Evolutionary conservation across 306 rosid genomes (phyloP).

Genomic region (Sphenostylis stenocarpa): DNA sequence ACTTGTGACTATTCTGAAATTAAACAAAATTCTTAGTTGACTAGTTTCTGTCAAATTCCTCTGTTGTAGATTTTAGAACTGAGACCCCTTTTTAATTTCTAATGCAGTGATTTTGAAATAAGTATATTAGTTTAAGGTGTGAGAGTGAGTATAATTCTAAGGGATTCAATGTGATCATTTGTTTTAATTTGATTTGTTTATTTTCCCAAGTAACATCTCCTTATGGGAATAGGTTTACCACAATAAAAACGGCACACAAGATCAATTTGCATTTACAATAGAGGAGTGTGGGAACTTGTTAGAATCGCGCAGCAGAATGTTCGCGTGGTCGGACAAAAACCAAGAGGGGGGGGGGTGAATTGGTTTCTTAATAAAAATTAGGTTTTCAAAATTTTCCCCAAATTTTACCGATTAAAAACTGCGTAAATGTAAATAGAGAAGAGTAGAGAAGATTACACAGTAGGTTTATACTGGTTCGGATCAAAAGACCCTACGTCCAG

Average conservation of each 20-base stretch:
- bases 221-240: constrained; percentile 48
- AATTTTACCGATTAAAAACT: too few relatives aligned
- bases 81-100: background rate
- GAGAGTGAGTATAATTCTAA: background rate
- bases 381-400: too few relatives aligned
- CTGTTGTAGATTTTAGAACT: background rate
- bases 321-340: too few relatives aligned
- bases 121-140: background rate
- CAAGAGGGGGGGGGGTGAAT: too few relatives aligned
- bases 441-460: too few relatives aligned
- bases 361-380: too few relatives aligned
- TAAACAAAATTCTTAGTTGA: background rate
- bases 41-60: background rate
- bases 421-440: too few relatives aligned
- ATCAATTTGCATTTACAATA: constrained; percentile 55
- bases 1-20: background rate
- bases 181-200: background rate
- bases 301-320: too few relatives aligned
- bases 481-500: too few relatives aligned
- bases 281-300: constrained; percentile 49
- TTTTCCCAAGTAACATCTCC: constrained; percentile 51
- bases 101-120: constrained; percentile 10
- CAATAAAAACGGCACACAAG: constrained; percentile 49
- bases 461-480: too few relatives aligned
- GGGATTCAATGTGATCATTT: background rate